Base-by-base conservation (phyloP, 73 alveolate genomes). In the Paramecium tetraurelia region DNA sequence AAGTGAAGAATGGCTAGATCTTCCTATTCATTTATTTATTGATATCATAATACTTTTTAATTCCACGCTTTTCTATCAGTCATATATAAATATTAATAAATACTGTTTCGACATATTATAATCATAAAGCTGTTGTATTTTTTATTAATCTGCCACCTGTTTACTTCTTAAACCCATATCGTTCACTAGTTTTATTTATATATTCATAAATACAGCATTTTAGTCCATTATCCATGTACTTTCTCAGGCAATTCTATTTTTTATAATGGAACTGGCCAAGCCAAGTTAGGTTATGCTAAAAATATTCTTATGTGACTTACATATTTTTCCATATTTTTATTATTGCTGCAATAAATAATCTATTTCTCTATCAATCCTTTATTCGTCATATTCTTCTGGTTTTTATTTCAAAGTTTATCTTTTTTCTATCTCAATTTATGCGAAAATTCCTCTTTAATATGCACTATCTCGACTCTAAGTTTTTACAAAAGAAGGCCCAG, bases 1-100 rank as follows among this genome's bases (percentile, higher is more conserved):
- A 96, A 80, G 71, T 83, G 96, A 20, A 58, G 92, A 71, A 96
- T 95, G 16, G 98, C 98, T 68, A 92, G 95, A 76, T 96, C 99
- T 90, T 96, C 98, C 96, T 95, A 86, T 14, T 63, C 84, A 59
- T 24, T 50, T 24, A 12, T 31, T 36, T 29, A 31, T n/a, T 31
- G 18, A 14, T 57, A 31, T 31, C 46, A 31, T 68, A 36, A 36
- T 72, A 72, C 86, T 72, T 80, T 80, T 80, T 80, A 80, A 80
- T 80, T 80, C 90, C 90, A 80, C 5, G 90, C 90, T 48, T 80
- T 80, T 46, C 90, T 80, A 46, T 80, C 90, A 80, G 90, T 80
- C 90, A 80, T 80, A 21, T 36, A 33, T 72, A 36, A 72, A 72
- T 36, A 72, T 72, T 72, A 72, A 72, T 72, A 72, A 72, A 63